Conservation (phyloP, 305 asterid species). For the Fraxinus baroniana region DNA sequence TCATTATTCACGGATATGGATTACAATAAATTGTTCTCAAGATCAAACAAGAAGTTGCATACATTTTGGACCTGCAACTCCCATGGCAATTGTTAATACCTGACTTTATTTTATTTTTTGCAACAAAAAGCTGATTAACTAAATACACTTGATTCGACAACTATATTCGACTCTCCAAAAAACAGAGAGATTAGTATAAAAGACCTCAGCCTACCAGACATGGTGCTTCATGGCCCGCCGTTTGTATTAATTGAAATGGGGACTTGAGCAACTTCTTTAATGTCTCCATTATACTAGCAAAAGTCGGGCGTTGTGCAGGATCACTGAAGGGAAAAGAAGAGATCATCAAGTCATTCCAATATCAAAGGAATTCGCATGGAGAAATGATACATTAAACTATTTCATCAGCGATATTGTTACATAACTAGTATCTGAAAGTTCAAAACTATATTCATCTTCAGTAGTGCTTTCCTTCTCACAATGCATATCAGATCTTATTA, state of each 20-base stretch:
- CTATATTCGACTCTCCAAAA: not conserved
- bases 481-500: not conserved
- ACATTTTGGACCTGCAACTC: not conserved
- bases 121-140: not conserved
- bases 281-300: constrained; percentile 56
- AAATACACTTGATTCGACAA: not conserved
- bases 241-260: constrained; percentile 66
- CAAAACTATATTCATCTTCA: not conserved
- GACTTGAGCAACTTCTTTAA: constrained; percentile 86
- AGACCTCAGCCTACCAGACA: not conserved
- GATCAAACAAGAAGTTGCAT: not conserved
- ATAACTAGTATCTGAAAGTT: not conserved
- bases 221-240: constrained; percentile 41
- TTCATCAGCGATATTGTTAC: not conserved
- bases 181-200: not conserved
- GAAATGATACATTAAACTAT: not conserved
- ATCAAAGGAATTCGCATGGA: not conserved
- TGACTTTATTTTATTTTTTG: not conserved
- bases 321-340: constrained; percentile 43
- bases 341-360: not conserved
- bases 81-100: not conserved
- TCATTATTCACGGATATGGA: not conserved
- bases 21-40: not conserved
- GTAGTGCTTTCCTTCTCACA: not conserved
- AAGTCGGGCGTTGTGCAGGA: constrained; percentile 72